Evolutionary conservation across 2,329 filamentous ascomycete species (phyloP).

Genomic region (Diaporthe citriasiana): DNA sequence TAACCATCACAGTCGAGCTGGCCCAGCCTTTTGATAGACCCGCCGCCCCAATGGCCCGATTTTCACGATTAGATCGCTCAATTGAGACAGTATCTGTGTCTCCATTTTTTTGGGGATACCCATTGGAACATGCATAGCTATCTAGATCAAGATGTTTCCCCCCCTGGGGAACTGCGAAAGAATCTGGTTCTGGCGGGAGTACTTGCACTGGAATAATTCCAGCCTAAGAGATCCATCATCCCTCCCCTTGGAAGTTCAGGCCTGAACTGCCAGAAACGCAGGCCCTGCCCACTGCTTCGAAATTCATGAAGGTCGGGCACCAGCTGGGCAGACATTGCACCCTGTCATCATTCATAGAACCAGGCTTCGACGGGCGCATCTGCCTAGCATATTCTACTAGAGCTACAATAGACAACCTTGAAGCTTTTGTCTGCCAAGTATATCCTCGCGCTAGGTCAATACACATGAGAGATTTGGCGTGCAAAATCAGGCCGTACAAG

Average conservation of each 20-base stretch:
- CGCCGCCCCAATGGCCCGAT: neutral
- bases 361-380: neutral
- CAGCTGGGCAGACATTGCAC: neutral
- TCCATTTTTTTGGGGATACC: neutral
- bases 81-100: neutral
- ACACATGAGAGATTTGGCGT: neutral
- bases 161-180: neutral
- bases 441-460: neutral
- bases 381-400: neutral
- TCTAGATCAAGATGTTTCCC: neutral
- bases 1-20: neutral
- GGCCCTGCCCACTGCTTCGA: neutral
- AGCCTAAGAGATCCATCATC: neutral
- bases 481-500: neutral
- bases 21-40: neutral
- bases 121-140: neutral
- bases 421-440: neutral
- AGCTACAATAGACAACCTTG: neutral
- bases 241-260: neutral
- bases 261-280: neutral
- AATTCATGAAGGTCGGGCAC: neutral
- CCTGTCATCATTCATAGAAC: neutral
- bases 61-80: neutral
- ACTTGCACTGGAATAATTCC: neutral
- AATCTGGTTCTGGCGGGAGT: conserved; percentile 9